A percentile compares a stretch with the other conserved stretches of the same genome.
Evolutionary conservation across 2,329 filamentous ascomycete species (phyloP).

Genomic region (Fusarium tanahbumbuense): DNA sequence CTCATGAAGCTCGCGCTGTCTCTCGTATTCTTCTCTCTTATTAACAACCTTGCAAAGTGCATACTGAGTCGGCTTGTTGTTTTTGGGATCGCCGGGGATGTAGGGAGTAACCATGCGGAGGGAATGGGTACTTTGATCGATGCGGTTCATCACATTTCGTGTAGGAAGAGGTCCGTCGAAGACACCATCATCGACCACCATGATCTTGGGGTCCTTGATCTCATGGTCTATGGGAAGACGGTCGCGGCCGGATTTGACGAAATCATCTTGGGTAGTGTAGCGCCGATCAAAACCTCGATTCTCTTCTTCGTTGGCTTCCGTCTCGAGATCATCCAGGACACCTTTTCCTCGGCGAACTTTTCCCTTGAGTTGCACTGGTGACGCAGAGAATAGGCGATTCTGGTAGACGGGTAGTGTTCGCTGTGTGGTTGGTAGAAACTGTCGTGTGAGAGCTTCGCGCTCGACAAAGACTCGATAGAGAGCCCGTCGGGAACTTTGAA

Average conservation of each 20-base stretch:
- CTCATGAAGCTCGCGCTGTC: slow-evolving; percentile 56
- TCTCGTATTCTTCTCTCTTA: slow-evolving; percentile 62
- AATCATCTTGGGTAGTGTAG: slow-evolving; percentile 51
- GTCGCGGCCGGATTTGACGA: slow-evolving; percentile 51
- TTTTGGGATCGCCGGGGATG: slow-evolving; percentile 46
- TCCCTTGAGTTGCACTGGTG: slow-evolving; percentile 16
- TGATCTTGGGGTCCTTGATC: slow-evolving; percentile 57
- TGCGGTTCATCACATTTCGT: slow-evolving; percentile 54
- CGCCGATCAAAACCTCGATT: slow-evolving; percentile 48
- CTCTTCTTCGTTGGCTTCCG: slow-evolving; percentile 20
- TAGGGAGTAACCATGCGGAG: slow-evolving; percentile 58
- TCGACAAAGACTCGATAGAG: slow-evolving; percentile 61
- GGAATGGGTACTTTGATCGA: slow-evolving; percentile 51
- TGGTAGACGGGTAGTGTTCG: slow-evolving; percentile 21
- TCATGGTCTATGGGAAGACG: slow-evolving; percentile 58
- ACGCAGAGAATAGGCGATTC: slow-evolving; percentile 29
- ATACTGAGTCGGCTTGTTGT: slow-evolving; percentile 41
- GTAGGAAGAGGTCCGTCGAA: slow-evolving; percentile 56
- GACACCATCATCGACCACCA: slow-evolving; percentile 55
- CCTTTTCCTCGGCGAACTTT: neutral
- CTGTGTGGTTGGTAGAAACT: slow-evolving; percentile 27
- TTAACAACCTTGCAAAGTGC: slow-evolving; percentile 79
- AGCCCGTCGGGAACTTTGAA: slow-evolving; percentile 59
- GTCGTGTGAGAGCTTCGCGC: slow-evolving; percentile 43
- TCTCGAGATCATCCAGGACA: neutral